Base-by-base conservation (phyloP, 1,284 basidiomycete genomes). In the Anthracocystis setariae region DNA sequence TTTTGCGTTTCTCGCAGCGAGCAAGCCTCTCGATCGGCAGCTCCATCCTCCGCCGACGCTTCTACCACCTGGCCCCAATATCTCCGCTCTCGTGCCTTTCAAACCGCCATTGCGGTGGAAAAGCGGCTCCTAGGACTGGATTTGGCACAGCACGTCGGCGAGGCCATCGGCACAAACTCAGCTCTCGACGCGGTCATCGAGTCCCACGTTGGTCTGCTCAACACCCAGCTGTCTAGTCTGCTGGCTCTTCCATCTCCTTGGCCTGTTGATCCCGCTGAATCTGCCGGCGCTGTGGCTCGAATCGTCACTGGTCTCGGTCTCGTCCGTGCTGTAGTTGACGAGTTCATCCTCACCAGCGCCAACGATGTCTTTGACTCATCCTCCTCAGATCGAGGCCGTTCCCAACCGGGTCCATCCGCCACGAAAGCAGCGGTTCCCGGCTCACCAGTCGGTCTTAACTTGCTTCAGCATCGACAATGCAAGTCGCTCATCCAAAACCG, bases 381-480 rank as follows among this genome's bases (percentile, higher is more conserved):
- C 27, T 27, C 49, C 1, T 42, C 58, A 1, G 68, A 71, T 21
- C 57, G 50, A 7, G 39, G 42, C 40, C 68, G 58, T 17, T 32
- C 51, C 2, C 57, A 55, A 20, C 29, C 53, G 18, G 29, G 50
- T 20, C 52, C 48, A 15, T 39, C 67, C 23, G 29, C 47, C 3
- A 58, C 53, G 17, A 69, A 73, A 40, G 52, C 54, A 10, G 64
- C 50, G 1, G 58, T 67, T 2, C 57, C 56, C n/a, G 74, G 67
- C 32, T 67, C 64, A 1, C 51, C 58, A 4, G 66, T 74, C 17
- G 78, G 76, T 15, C 73, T 80, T 24, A 74, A 52, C 15, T 44
- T 60, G 21, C 66, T 66, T 15, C 71, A 73, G 50, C 75, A 76
- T 46, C 58, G 68, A 20, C 75, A 76, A 45, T 80, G 73, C 68